Conservation (phyloP, 2,329 filamentous ascomycete species). For the Curvularia spicifera region DNA sequence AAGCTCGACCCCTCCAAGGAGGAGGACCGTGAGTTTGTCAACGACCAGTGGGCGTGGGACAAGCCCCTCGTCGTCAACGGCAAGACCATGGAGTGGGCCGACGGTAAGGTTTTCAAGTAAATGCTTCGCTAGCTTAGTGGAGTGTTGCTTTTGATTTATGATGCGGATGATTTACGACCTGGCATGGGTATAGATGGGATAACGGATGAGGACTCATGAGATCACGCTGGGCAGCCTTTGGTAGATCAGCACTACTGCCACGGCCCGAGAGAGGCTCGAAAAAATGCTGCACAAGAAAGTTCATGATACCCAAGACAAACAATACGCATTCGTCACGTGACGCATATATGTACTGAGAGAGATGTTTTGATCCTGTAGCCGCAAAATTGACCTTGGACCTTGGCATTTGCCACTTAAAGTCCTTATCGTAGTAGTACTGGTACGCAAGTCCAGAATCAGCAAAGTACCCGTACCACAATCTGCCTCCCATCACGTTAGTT, state of each 20-base stretch:
- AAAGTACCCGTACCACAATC: neutral
- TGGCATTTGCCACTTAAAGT: neutral
- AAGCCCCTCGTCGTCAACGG: constrained; percentile 78
- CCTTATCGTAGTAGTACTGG: neutral
- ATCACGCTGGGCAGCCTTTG: constrained; percentile 30
- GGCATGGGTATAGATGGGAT: constrained; percentile 37
- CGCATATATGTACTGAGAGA: neutral
- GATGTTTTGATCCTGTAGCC: neutral
- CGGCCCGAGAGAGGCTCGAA: constrained; percentile 34
- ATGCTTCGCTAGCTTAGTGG: constrained; percentile 34
- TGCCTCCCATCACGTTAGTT: constrained; percentile 4
- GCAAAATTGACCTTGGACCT: neutral
- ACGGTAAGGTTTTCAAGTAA: constrained; percentile 99
- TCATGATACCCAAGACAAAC: constrained; percentile 30
- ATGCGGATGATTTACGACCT: constrained; percentile 46
- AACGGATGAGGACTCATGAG: constrained; percentile 36
- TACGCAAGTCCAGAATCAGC: neutral
- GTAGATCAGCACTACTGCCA: constrained; percentile 37
- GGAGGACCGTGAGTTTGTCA: constrained; percentile 84
- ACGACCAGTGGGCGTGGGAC: constrained; percentile 92
- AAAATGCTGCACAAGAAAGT: constrained; percentile 38
- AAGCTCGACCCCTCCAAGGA: constrained; percentile 91
- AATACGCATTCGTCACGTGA: constrained; percentile 7
- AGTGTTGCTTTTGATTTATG: constrained; percentile 35
- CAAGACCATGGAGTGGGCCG: constrained; percentile 87